Percentiles rank a stretch among this genome's conserved stretches.
These are phyloP conservation scores for Aspergillus haitiensis DNA, from an alignment of 495 filamentous ascomycete species.

Conservation along the genomic window DNA sequence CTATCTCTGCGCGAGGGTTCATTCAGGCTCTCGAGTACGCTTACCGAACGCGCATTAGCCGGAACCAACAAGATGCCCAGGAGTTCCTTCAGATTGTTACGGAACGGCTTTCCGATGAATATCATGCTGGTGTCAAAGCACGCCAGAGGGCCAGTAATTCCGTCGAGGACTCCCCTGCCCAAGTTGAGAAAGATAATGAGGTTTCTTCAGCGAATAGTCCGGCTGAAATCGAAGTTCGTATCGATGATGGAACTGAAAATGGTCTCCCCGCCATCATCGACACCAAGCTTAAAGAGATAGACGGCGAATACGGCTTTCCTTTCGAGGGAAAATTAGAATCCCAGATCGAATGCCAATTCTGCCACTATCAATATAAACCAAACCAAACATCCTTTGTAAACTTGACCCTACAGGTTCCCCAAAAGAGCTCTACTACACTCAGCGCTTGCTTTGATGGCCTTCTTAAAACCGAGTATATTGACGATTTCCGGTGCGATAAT, in stretches of 20 bases:
- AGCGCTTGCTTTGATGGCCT: slow-evolving; percentile 85
- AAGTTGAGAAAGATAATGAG: slow-evolving; percentile 22
- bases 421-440: slow-evolving; percentile 64
- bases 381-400: slow-evolving; percentile 85
- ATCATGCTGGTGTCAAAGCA: slow-evolving; percentile 77
- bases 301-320: slow-evolving; percentile 73
- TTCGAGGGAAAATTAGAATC: slow-evolving; percentile 86
- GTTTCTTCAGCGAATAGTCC: slow-evolving; percentile 25
- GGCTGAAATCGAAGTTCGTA: slow-evolving; percentile 41
- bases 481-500: slow-evolving; percentile 93
- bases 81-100: slow-evolving; percentile 94
- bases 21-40: slow-evolving; percentile 78
- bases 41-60: slow-evolving; percentile 84
- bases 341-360: slow-evolving; percentile 88
- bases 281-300: slow-evolving; percentile 45
- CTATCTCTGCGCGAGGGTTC: slow-evolving; percentile 81
- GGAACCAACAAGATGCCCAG: slow-evolving; percentile 97
- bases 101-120: slow-evolving; percentile 89
- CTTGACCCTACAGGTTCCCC: slow-evolving; percentile 87
- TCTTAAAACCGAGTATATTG: slow-evolving; percentile 92
- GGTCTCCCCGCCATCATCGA: slow-evolving; percentile 46
- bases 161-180: slow-evolving; percentile 22
- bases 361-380: slow-evolving; percentile 83
- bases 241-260: slow-evolving; percentile 43
- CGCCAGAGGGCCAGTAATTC: slow-evolving; percentile 45